Conservation (phyloP, 345 rosid species). For the Leavenworthia alabamica region DNA sequence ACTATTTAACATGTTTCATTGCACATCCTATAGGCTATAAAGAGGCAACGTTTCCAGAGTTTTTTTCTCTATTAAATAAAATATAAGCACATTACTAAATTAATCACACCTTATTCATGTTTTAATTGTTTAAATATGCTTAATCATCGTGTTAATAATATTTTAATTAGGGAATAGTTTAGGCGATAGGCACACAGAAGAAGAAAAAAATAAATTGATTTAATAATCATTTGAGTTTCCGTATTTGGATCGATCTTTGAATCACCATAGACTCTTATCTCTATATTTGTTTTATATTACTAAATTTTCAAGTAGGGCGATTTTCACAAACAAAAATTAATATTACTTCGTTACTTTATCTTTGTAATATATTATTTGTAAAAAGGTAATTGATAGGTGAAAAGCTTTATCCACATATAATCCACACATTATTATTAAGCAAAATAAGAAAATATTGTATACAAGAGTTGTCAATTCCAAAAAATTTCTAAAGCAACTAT, state of each 20-base stretch:
- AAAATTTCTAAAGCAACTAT: background rate
- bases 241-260: constrained; percentile 6
- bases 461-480: background rate
- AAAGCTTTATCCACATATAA: background rate
- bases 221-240: constrained; percentile 13
- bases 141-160: background rate
- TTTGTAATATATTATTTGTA: background rate
- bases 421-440: background rate
- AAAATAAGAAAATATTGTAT: background rate
- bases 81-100: background rate
- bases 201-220: background rate
- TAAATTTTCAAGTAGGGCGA: background rate
- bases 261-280: background rate
- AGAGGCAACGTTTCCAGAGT: constrained; percentile 4
- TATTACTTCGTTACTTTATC: too few species aligned
- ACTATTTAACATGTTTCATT: background rate
- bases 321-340: too few species aligned
- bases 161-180: background rate
- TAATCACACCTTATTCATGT: too few species aligned
- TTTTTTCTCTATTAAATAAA: background rate
- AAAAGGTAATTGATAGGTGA: background rate
- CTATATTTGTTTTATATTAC: background rate
- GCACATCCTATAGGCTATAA: background rate
- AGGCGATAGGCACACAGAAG: constrained; percentile 7
- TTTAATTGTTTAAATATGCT: too few species aligned